These are phyloP conservation scores for Candida sp. DNA, from an alignment of 1,139 yeast genomes.

Conservation along the genomic window DNA sequence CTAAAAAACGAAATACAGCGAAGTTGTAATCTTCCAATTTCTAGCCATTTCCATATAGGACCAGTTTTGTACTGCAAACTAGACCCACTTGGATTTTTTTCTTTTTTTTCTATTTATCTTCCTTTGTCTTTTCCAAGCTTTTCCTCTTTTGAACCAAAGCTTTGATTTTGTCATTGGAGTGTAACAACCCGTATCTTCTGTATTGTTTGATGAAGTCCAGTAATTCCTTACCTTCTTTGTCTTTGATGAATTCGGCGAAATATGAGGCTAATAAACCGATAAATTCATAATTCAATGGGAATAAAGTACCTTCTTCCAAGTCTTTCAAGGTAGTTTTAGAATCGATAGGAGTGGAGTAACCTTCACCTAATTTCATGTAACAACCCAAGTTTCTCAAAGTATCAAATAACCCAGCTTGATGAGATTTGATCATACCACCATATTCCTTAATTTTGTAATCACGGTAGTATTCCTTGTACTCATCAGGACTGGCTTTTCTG, in stretches of 20 bases:
- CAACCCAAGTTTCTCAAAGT: constrained; percentile 61
- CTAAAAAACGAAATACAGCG: no score
- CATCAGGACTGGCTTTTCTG: constrained; percentile 66
- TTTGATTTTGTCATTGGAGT: constrained; percentile 40
- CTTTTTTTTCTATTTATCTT: not conserved
- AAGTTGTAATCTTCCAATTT: no score
- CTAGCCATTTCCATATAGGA: no score
- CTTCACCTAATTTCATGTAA: constrained; percentile 71
- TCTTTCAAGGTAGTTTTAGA: constrained; percentile 23
- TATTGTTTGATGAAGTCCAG: constrained; percentile 45
- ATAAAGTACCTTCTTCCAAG: constrained; percentile 24
- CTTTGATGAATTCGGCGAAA: constrained; percentile 35
- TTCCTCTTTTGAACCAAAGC: constrained; percentile 40
- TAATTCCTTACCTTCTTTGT: constrained; percentile 28
- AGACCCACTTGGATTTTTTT: no score
- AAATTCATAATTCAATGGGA: constrained; percentile 51
- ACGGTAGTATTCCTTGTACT: constrained; percentile 71
- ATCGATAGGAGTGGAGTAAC: constrained; percentile 63
- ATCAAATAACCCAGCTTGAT: constrained; percentile 66
- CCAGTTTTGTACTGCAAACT: no score
- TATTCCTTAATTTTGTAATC: constrained; percentile 58
- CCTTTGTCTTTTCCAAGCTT: not conserved
- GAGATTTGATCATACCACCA: constrained; percentile 82
- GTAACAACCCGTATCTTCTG: constrained; percentile 62
- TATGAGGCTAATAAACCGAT: constrained; percentile 47